Base-by-base conservation (phyloP, 768 basidiomycete species). In the Tulasnella sp. region DNA sequence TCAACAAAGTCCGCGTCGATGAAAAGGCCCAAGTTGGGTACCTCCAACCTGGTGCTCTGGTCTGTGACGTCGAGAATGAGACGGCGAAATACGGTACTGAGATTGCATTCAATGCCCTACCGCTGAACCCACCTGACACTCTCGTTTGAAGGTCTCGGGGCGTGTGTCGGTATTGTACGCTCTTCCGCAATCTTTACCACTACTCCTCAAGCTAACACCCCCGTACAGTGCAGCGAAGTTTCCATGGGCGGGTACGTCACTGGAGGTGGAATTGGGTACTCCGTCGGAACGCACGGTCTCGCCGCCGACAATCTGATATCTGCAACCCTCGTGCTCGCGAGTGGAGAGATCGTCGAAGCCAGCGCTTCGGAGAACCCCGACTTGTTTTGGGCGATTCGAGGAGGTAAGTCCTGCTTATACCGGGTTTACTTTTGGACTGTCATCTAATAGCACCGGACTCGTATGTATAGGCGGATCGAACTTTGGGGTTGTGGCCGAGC, bases 261-360 rank as follows among this genome's bases (percentile, higher is more conserved):
- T n/a, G n/a, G n/a, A n/a, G 69, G 69, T 32, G 69, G 69, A 22
- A 52, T 71, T 14, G 52, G 69, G 26, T 41, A 63, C 52, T 62
- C n/a, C 17, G 36, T 59, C 22, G 59, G 69, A 34, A n/a, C 52
- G 35, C 36, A 71, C 34, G 69, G 69, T 22, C 42, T 71, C n/a
- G 69, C 69, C 19, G 34, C 34, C 62, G 69, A 71, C 62, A 71
- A 71, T 59, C 11, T 71, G 16, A 41, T 71, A 3, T 71, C 69
- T 16, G 71, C 71, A n/a, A 72, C 71, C 17, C 37, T 72, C 19
- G 71, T 72, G 6, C 39, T 72, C 11, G 71, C 71, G 26, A 44
- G 42, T 40, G 71, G 71, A 19, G 71, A 72, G 36, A 41, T 72
- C 14, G 63, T 72, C n/a, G 26, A 32, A 52, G 69, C 36, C 12